Evolutionary conservation across 257 asterid genomes (phyloP).

Genomic region (Mitragyna speciosa): DNA sequence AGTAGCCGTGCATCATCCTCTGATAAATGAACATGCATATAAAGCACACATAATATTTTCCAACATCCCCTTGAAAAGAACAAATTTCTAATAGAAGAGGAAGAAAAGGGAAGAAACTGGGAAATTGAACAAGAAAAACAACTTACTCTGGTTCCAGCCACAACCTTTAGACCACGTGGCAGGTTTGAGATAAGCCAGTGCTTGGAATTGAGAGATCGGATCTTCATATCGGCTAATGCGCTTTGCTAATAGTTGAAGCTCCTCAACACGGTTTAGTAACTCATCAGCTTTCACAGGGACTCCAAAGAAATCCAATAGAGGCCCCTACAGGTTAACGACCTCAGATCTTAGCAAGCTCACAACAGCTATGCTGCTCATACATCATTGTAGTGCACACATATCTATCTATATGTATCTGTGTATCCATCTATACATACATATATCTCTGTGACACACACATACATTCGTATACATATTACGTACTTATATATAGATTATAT

Average conservation of each 20-base stretch:
- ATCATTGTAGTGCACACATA: not conserved
- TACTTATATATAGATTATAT: too few species aligned
- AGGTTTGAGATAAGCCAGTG: conserved; percentile 80
- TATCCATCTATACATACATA: too few species aligned
- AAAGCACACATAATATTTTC: not conserved
- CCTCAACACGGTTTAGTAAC: conserved; percentile 82
- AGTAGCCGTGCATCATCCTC: conserved; percentile 99
- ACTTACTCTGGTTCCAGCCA: conserved; percentile 99
- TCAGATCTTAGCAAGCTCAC: conserved; percentile 19
- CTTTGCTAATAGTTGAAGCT: conserved; percentile 91
- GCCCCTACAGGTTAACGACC: conserved; percentile 52
- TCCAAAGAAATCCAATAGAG: conserved; percentile 96
- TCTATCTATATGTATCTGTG: too few species aligned
- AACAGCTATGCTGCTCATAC: not conserved
- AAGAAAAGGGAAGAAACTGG: not conserved
- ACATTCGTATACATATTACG: too few species aligned
- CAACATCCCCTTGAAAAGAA: not conserved
- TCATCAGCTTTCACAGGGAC: conserved; percentile 97
- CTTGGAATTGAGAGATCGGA: conserved; percentile 84
- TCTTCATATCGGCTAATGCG: conserved; percentile 83
- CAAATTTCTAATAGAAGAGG: not conserved
- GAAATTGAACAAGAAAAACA: conserved; percentile 6
- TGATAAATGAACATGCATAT: conserved; percentile 33
- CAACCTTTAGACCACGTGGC: conserved; percentile 99
- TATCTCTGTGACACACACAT: too few species aligned